A percentile compares a stretch with the other conserved stretches of the same genome.
Evolutionary conservation across 2,329 filamentous ascomycete species (phyloP).

Genomic region (Cytospora mali): DNA sequence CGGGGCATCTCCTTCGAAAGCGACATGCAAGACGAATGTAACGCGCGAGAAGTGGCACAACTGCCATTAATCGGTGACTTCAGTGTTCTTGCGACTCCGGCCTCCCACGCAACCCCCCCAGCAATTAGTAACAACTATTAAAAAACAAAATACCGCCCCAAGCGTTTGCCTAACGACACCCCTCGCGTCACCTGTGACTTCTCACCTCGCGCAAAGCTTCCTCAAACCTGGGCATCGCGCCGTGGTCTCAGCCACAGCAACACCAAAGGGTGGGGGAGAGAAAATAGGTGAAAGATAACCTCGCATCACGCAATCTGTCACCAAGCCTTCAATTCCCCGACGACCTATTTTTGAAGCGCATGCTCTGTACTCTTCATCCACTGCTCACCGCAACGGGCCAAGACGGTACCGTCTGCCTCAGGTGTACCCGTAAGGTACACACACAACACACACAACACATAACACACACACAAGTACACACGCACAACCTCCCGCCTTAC

Average conservation of each 20-base stretch:
- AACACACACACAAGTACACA: background rate
- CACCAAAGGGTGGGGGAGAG: background rate
- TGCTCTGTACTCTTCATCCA: background rate
- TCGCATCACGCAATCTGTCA: background rate
- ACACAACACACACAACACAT: background rate
- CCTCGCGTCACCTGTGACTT: conserved; percentile 2
- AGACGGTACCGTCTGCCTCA: background rate
- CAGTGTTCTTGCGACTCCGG: too few relatives aligned
- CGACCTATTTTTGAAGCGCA: conserved; percentile 4
- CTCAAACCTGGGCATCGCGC: too few relatives aligned
- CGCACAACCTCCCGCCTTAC: background rate
- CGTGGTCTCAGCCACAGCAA: background rate
- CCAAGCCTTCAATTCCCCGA: background rate
- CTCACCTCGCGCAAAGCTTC: background rate
- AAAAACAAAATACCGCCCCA: too few relatives aligned
- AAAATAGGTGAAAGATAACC: background rate
- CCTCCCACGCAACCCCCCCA: too few relatives aligned
- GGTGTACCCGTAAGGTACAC: background rate
- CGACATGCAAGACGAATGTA: too few relatives aligned
- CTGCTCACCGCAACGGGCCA: too few relatives aligned
- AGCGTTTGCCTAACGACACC: background rate
- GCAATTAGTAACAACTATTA: too few relatives aligned
- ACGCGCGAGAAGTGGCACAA: too few relatives aligned
- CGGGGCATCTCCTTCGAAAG: too few relatives aligned
- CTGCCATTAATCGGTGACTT: too few relatives aligned